phyloP scores from a whole-genome alignment of 2,329 filamentous ascomycete species.

The Exophiala mesophila region DNA sequence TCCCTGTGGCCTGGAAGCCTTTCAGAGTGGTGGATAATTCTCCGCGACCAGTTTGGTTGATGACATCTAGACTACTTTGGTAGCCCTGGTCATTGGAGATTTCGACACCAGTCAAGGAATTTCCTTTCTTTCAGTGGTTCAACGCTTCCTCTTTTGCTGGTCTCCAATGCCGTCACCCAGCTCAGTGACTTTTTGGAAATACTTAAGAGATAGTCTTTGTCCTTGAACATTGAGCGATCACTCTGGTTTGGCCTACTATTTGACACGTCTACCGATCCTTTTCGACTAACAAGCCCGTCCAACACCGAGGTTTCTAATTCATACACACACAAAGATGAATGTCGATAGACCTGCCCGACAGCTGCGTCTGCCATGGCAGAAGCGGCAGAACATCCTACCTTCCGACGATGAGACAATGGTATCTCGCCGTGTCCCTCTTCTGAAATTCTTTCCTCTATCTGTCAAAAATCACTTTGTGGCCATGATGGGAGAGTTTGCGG shows the following conservation, averaged over 20 bases:
- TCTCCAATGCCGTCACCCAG: neutral
- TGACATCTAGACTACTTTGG: slow-evolving; percentile 2
- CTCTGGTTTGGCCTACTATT: neutral
- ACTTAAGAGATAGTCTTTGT: too few species aligned
- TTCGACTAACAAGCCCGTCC: neutral
- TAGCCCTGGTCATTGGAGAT: neutral
- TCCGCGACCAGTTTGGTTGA: neutral
- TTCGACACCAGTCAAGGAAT: neutral
- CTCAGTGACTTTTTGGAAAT: neutral
- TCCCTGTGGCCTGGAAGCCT: neutral
- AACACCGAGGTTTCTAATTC: neutral
- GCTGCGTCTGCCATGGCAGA: slow-evolving; percentile 17
- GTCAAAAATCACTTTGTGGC: slow-evolving; percentile 34
- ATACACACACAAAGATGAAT: slow-evolving; percentile 10
- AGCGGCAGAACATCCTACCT: slow-evolving; percentile 14
- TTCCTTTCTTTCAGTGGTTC: too few species aligned
- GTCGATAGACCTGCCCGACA: slow-evolving; percentile 13
- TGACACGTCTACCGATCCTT: neutral
- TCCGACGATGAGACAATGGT: slow-evolving; percentile 17
- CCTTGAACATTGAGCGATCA: neutral
- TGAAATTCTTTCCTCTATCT: slow-evolving; percentile 5
- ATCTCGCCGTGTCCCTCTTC: slow-evolving; percentile 16
- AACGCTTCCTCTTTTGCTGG: neutral
- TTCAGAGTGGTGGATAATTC: neutral
- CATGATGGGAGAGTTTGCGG: slow-evolving; percentile 46